Conservation (phyloP, 768 basidiomycete species). For the Chalciporus chontae region DNA sequence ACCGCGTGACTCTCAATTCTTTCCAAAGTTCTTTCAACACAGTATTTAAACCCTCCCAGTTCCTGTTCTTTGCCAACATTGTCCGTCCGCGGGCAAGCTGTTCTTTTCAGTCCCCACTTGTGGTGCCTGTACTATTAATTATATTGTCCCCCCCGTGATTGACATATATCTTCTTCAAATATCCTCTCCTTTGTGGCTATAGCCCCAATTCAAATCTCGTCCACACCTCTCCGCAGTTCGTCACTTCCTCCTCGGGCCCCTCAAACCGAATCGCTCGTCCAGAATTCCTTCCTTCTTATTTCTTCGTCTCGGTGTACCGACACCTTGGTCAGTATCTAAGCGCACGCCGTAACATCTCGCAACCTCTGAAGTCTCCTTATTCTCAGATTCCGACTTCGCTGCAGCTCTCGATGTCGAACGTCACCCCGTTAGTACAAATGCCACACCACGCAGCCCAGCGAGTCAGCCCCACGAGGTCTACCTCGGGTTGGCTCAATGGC, state of each 20-base stretch:
- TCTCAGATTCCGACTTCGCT: background rate
- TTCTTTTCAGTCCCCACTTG: too few species aligned
- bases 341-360: background rate
- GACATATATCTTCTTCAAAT: conserved; percentile 10
- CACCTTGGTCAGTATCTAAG: background rate
- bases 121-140: background rate
- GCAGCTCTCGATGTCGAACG: conserved; percentile 2
- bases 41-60: background rate
- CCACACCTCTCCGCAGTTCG: background rate
- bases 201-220: conserved; percentile 24
- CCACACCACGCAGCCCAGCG: background rate
- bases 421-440: background rate
- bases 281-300: too few species aligned
- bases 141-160: conserved; percentile 12
- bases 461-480: background rate
- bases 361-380: background rate
- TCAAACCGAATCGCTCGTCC: too few species aligned
- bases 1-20: background rate
- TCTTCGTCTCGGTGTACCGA: background rate
- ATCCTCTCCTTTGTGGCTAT: background rate
- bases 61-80: too few species aligned
- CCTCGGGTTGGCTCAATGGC: background rate
- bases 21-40: background rate
- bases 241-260: background rate
- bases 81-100: too few species aligned